A percentile compares a stretch with the other conserved stretches of the same genome.
Evolutionary conservation across 1,284 basidiomycete species (phyloP).

Genomic region (Cryptococcus sp.): DNA sequence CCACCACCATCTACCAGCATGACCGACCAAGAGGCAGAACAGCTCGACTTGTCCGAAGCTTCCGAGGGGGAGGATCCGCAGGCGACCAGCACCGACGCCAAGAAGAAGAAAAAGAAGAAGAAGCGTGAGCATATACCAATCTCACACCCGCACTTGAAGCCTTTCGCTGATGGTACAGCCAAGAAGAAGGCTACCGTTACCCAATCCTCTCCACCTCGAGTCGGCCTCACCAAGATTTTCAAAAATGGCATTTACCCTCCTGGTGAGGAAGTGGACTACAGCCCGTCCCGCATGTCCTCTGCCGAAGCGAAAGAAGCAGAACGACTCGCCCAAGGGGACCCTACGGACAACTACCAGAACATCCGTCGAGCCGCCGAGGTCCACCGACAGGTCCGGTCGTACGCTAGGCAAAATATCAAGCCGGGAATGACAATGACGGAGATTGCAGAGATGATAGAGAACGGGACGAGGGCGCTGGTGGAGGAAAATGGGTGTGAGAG

Average conservation of each 20-base stretch:
- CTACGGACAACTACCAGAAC: constrained; percentile 74
- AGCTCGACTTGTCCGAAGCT: constrained; percentile 25
- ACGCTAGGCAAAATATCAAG: constrained; percentile 75
- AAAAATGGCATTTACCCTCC: constrained; percentile 79
- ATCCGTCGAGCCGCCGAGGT: constrained; percentile 91
- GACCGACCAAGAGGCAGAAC: not conserved
- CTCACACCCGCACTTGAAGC: not conserved
- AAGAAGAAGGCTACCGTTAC: constrained; percentile 59
- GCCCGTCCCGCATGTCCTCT: constrained; percentile 77
- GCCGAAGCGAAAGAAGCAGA: constrained; percentile 87
- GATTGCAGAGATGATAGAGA: constrained; percentile 90
- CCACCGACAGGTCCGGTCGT: constrained; percentile 83
- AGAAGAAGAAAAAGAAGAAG: constrained; percentile 81
- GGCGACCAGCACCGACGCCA: constrained; percentile 12
- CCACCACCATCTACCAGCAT: no score
- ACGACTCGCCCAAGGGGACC: constrained; percentile 67
- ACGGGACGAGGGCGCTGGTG: constrained; percentile 80
- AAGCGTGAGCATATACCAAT: constrained; percentile 50
- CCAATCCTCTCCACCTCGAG: constrained; percentile 90
- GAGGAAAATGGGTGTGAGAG: constrained; percentile 76
- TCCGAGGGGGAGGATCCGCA: constrained; percentile 21
- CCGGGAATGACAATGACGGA: constrained; percentile 95
- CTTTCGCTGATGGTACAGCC: constrained; percentile 21
- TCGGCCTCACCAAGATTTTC: constrained; percentile 86
- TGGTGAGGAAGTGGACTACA: constrained; percentile 89